phyloP scores from a whole-genome alignment of 2,329 filamentous ascomycete genomes.

The Ceratocystis papillata region DNA sequence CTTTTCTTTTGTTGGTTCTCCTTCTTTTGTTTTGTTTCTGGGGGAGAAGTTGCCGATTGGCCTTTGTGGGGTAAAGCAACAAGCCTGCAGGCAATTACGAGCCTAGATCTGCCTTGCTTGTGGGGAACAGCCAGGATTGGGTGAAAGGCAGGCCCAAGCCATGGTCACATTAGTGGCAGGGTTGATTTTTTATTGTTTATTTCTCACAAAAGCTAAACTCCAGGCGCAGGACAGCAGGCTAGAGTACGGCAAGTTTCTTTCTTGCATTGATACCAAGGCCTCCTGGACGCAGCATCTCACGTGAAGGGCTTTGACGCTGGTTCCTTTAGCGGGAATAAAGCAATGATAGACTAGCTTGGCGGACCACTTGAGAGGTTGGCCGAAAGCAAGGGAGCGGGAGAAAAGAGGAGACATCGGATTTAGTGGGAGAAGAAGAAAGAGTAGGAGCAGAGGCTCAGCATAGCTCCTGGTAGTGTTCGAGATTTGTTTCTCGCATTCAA shows the following conservation, averaged over 20 bases:
- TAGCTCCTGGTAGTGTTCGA: no score
- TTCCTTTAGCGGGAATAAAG: not conserved
- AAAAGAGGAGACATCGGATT: not conserved
- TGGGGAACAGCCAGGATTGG: not conserved
- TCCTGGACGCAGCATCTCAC: not conserved
- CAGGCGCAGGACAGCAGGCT: no score
- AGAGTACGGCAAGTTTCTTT: no score
- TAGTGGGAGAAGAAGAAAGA: not conserved
- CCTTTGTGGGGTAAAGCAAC: not conserved
- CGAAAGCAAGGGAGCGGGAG: not conserved
- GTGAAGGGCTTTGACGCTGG: not conserved
- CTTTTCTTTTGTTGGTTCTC: not conserved
- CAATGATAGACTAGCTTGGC: not conserved
- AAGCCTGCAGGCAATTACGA: not conserved
- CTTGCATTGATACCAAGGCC: not conserved
- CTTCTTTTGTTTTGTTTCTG: not conserved
- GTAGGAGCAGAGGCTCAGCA: not conserved
- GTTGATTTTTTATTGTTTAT: not conserved
- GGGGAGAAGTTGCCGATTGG: not conserved
- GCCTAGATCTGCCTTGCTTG: not conserved
- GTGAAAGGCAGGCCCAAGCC: not conserved
- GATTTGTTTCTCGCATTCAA: no score
- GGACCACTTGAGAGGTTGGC: slow-evolving; percentile 4
- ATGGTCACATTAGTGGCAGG: not conserved
- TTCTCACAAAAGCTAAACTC: no score